phyloP scores from a whole-genome alignment of 192 early-diverging fungal species.

The Linnemannia elongata region DNA sequence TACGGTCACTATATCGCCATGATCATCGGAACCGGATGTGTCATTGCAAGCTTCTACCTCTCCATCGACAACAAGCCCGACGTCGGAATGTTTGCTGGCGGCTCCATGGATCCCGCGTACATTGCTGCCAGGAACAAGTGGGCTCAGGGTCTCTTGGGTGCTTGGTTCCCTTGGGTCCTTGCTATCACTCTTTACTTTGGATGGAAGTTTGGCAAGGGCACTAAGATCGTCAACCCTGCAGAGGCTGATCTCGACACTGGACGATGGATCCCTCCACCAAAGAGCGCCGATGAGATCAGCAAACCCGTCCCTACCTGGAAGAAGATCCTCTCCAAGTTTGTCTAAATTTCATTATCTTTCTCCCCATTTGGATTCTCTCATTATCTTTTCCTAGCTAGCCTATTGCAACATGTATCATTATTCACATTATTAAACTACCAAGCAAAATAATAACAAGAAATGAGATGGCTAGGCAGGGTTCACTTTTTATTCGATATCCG shows the following conservation, averaged over 20 bases:
- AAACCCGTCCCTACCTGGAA: conserved; percentile 24
- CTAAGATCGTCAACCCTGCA: conserved; percentile 71
- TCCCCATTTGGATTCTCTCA: not conserved
- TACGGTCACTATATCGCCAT: conserved; percentile 79
- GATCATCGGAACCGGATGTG: conserved; percentile 63
- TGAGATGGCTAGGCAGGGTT: not conserved
- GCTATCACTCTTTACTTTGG: conserved; percentile 72
- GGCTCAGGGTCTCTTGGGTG: conserved; percentile 66
- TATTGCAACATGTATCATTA: not conserved
- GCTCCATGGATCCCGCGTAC: conserved; percentile 15
- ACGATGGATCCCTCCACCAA: conserved; percentile 28
- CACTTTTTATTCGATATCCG: not conserved
- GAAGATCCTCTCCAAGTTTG: conserved; percentile 22
- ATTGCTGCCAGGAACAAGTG: conserved; percentile 54
- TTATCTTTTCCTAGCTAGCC: not conserved
- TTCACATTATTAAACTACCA: not conserved
- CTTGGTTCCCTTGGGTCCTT: conserved; percentile 75
- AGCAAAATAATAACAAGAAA: not conserved
- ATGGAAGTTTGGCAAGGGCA: conserved; percentile 75
- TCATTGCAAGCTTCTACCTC: conserved; percentile 26
- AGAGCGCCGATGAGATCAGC: not conserved
- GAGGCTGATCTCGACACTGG: conserved; percentile 70
- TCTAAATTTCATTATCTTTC: conserved; percentile 4
- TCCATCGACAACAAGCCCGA: conserved; percentile 26
- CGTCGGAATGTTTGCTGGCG: not conserved